phyloP scores from a whole-genome alignment of 257 asterid species.

The Plantago major region DNA sequence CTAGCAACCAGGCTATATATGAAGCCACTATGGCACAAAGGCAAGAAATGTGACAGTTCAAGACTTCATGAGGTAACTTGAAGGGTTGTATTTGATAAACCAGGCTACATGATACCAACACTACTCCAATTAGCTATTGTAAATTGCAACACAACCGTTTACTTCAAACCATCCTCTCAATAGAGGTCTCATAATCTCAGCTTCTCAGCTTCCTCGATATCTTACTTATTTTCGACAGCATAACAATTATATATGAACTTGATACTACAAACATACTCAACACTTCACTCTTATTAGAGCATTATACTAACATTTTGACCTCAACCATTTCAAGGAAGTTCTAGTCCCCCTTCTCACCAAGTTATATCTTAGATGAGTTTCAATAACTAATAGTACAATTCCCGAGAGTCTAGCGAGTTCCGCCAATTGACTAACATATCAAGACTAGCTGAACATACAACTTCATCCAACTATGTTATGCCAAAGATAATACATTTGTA shows the following conservation, averaged over 20 bases:
- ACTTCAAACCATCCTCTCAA: neutral
- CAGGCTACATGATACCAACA: neutral
- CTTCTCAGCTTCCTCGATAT: neutral
- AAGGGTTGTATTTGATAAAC: neutral
- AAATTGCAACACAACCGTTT: too few relatives aligned
- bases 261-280: neutral
- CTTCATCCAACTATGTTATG: neutral
- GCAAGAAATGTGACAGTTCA: neutral
- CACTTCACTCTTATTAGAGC: neutral
- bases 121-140: neutral
- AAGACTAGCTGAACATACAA: neutral
- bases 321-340: neutral
- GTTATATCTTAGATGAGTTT: neutral
- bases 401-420: too few relatives aligned
- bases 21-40: neutral
- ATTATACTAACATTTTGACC: too few relatives aligned
- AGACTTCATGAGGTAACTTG: neutral
- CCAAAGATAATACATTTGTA: neutral
- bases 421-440: neutral
- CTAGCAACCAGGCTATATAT: neutral
- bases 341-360: too few relatives aligned
- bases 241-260: neutral
- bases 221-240: neutral
- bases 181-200: constrained; percentile 8
- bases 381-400: neutral